Evolutionary conservation across 2,329 filamentous ascomycete species (phyloP).

Genomic region (Penicillium sp.): DNA sequence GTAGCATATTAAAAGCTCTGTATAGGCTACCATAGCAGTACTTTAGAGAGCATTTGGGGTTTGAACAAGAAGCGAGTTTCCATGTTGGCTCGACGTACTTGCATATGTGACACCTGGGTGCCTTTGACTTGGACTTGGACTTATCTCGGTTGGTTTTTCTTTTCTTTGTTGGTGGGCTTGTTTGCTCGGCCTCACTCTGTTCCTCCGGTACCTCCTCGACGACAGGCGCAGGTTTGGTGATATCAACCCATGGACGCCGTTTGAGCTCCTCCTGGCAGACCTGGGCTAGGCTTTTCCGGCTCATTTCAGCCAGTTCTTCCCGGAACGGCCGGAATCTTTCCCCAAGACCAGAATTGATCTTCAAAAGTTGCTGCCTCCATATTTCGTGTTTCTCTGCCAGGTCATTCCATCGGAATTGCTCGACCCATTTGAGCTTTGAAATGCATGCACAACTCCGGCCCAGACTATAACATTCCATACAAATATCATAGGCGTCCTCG

Average conservation of each 20-base stretch:
- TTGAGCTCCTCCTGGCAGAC: slow-evolving; percentile 91
- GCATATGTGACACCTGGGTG: slow-evolving; percentile 78
- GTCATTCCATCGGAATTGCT: slow-evolving; percentile 87
- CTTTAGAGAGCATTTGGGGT: slow-evolving; percentile 61
- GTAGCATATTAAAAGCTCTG: slow-evolving; percentile 88
- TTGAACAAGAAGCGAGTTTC: slow-evolving; percentile 81
- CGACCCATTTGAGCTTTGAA: slow-evolving; percentile 84
- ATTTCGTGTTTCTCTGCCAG: slow-evolving; percentile 77
- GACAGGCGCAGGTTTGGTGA: slow-evolving; percentile 69
- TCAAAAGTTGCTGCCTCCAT: slow-evolving; percentile 80
- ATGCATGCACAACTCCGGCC: slow-evolving; percentile 90
- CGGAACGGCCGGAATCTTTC: slow-evolving; percentile 65
- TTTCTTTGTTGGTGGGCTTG: slow-evolving; percentile 66
- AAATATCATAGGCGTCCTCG: slow-evolving; percentile 90
- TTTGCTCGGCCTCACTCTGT: slow-evolving; percentile 61
- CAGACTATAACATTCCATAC: slow-evolving; percentile 99
- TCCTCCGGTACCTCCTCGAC: slow-evolving; percentile 37
- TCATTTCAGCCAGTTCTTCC: slow-evolving; percentile 68
- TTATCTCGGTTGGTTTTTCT: slow-evolving; percentile 59
- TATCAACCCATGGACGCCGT: slow-evolving; percentile 79
- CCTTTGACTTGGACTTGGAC: slow-evolving; percentile 53
- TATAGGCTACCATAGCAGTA: slow-evolving; percentile 96
- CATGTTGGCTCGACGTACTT: slow-evolving; percentile 78
- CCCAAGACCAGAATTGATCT: slow-evolving; percentile 71
- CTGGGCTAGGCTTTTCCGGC: slow-evolving; percentile 82